These are phyloP conservation scores for Thecaphora frezii DNA, from an alignment of 1,284 basidiomycete genomes.

Conservation along the genomic window DNA sequence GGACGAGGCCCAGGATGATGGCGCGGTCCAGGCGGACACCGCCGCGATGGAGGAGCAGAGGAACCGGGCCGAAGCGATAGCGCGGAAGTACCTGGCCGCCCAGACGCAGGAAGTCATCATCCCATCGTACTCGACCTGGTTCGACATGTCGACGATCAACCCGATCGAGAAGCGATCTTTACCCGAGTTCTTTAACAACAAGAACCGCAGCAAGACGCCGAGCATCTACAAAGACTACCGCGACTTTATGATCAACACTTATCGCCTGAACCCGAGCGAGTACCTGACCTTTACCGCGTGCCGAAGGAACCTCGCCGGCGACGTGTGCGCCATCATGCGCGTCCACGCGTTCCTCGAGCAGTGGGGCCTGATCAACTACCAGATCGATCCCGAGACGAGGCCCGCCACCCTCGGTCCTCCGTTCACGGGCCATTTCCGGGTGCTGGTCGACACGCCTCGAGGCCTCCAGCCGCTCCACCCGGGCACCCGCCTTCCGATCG, in stretches of 20 bases:
- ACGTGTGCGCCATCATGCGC: constrained; percentile 97
- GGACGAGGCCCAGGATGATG: constrained; percentile 63
- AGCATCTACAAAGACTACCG: constrained; percentile 98
- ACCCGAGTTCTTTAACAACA: constrained; percentile 97
- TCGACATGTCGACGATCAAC: constrained; percentile 90
- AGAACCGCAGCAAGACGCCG: constrained; percentile 84
- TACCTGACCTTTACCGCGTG: constrained; percentile 98
- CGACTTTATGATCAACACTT: constrained; percentile 99
- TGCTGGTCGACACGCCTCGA: constrained; percentile 93
- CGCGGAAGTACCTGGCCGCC: constrained; percentile 88
- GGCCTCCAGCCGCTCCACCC: constrained; percentile 94
- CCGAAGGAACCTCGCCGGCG: constrained; percentile 89
- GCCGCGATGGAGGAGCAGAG: constrained; percentile 77
- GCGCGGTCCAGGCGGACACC: constrained; percentile 63
- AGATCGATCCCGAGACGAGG: constrained; percentile 96
- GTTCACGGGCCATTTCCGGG: constrained; percentile 97
- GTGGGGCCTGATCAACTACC: constrained; percentile 99
- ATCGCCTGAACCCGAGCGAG: constrained; percentile 87
- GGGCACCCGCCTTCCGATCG: constrained; percentile 58
- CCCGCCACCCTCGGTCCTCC: constrained; percentile 92
- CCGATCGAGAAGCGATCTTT: constrained; percentile 87
- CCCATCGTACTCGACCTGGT: constrained; percentile 97
- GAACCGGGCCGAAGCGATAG: constrained; percentile 77
- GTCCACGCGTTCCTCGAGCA: constrained; percentile 98
- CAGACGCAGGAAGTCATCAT: constrained; percentile 93